Conservation (phyloP, 2,329 filamentous ascomycete species). For the Fusarium multiceps region DNA sequence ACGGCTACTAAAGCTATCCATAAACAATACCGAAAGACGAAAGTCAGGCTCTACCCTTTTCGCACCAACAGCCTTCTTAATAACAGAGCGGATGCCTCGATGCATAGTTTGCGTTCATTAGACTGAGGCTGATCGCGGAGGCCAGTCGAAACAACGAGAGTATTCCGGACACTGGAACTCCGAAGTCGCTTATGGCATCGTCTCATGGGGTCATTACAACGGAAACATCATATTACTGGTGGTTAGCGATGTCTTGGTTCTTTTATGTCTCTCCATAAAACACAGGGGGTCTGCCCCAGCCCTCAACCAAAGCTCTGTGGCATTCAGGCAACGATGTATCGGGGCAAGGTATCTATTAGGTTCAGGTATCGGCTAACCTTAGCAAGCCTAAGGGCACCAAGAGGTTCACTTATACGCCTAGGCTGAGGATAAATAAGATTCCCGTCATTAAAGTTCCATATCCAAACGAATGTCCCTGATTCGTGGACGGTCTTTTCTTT, state of each 20-base stretch:
- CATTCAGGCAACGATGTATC: not conserved
- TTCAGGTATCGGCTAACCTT: too few relatives aligned
- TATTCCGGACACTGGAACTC: not conserved
- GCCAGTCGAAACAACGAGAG: not conserved
- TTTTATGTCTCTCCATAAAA: not conserved
- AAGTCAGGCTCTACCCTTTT: rapidly evolving
- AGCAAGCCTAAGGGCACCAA: too few relatives aligned
- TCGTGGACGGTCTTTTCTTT: not conserved
- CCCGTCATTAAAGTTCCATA: not conserved
- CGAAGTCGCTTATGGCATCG: not conserved
- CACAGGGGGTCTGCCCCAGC: too few relatives aligned
- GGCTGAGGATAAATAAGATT: not conserved
- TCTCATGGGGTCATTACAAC: not conserved
- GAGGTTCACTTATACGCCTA: too few relatives aligned
- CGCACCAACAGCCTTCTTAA: not conserved
- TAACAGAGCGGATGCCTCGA: not conserved
- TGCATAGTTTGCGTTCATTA: not conserved
- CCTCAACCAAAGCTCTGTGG: not conserved
- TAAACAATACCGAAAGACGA: not conserved
- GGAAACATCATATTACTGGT: not conserved
- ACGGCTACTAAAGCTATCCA: not conserved
- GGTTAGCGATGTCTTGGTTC: not conserved
- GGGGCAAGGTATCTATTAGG: too few relatives aligned
- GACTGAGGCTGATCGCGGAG: not conserved
- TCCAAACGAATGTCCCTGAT: not conserved